phyloP scores from a whole-genome alignment of 148 eudicot genomes.

The Talinum fruticosum region DNA sequence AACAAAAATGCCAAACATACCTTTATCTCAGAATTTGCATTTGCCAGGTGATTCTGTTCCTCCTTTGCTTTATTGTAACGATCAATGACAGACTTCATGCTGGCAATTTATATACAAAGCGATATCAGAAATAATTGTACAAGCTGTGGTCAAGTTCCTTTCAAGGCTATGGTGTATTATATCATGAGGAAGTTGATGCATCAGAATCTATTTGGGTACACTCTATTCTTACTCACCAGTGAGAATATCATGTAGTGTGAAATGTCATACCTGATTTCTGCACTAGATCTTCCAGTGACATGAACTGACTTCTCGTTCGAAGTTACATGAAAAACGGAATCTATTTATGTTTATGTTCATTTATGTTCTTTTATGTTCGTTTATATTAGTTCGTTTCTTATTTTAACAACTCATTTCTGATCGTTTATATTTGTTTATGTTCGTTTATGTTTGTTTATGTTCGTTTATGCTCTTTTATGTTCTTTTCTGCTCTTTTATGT shows the following conservation, averaged over 20 bases:
- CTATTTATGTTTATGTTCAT: too few relatives aligned
- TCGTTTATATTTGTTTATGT: too few relatives aligned
- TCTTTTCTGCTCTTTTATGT: too few relatives aligned
- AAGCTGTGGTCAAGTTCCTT: not conserved
- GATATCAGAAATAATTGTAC: slow-evolving; percentile 3
- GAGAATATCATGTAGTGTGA: not conserved
- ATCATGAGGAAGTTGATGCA: not conserved
- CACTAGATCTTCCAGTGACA: too few relatives aligned
- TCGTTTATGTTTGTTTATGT: too few relatives aligned
- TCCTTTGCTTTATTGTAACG: slow-evolving; percentile 37
- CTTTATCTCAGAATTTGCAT: slow-evolving; percentile 33
- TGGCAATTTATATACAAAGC: slow-evolving; percentile 22
- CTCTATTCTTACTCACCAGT: not conserved
- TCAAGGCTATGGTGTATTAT: not conserved
- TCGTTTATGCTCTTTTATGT: too few relatives aligned
- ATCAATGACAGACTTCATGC: slow-evolving; percentile 40
- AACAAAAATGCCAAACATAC: slow-evolving; percentile 16
- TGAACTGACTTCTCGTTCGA: too few relatives aligned
- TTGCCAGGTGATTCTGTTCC: slow-evolving; percentile 29
- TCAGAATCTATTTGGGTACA: not conserved
- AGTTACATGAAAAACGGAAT: too few relatives aligned
- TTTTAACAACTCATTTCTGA: too few relatives aligned
- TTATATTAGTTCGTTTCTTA: too few relatives aligned
- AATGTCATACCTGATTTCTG: too few relatives aligned
- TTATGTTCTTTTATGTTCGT: too few relatives aligned